Conservation (phyloP, 257 asterid genomes). For the Solanum stenotomum region DNA sequence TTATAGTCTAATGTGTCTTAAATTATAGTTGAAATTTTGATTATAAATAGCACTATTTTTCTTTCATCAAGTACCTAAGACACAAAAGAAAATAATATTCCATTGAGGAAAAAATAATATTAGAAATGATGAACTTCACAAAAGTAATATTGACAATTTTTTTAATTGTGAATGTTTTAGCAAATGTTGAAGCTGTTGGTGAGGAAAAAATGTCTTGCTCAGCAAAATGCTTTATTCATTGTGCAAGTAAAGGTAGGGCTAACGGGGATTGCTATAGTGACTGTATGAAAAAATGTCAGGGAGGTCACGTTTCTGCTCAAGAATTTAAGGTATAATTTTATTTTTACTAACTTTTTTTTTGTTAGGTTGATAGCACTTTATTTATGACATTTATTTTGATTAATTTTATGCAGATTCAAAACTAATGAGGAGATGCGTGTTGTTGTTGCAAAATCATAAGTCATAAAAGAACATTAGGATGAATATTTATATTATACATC, state of each 20-base stretch:
- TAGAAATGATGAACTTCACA: background rate
- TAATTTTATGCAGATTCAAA: background rate
- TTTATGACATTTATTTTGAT: background rate
- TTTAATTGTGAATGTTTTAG: background rate
- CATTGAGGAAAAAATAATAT: background rate
- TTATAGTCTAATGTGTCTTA: background rate
- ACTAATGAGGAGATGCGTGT: background rate
- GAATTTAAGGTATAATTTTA: background rate
- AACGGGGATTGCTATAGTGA: background rate
- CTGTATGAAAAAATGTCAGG: background rate
- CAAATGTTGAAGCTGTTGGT: background rate
- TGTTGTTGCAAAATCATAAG: background rate
- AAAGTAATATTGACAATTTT: background rate
- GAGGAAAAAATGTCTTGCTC: background rate
- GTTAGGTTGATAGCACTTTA: background rate
- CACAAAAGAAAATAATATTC: background rate
- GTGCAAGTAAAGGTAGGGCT: background rate
- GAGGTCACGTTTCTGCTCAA: background rate
- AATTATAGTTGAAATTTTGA: background rate
- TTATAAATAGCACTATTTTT: background rate
- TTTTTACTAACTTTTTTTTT: background rate
- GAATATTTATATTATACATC: background rate
- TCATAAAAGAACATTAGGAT: background rate
- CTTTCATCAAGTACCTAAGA: background rate
- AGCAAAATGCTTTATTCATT: background rate